Conservation (phyloP, 352 stramenopile species). For the Phytopythium montanum region DNA sequence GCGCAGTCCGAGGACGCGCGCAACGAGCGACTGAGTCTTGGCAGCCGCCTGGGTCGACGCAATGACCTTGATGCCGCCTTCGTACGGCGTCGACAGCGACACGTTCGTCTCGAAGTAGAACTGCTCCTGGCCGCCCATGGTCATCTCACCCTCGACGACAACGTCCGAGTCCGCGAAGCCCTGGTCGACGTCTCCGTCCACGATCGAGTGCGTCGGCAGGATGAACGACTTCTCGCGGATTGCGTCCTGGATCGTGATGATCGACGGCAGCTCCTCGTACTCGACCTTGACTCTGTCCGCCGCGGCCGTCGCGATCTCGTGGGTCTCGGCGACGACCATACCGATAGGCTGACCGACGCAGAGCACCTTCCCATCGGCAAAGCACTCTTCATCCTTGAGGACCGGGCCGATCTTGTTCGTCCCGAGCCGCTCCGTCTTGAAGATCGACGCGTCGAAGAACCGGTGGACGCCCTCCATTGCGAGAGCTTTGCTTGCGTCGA, state of each 20-base stretch:
- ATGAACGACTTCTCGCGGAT: conserved; percentile 92
- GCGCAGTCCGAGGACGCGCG: conserved; percentile 89
- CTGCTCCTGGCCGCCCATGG: conserved; percentile 93
- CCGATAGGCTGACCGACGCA: conserved; percentile 82
- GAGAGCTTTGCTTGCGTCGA: conserved; percentile 84
- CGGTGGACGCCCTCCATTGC: conserved; percentile 86
- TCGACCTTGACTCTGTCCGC: conserved; percentile 84
- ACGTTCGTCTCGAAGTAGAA: conserved; percentile 96
- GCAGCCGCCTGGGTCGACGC: conserved; percentile 92
- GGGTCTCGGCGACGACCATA: conserved; percentile 78
- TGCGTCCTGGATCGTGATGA: conserved; percentile 95
- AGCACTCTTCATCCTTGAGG: conserved; percentile 87
- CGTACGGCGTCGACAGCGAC: conserved; percentile 70
- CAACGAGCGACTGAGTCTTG: conserved; percentile 90
- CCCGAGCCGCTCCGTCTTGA: conserved; percentile 54
- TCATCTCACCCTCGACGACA: conserved; percentile 85
- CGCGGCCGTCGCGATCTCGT: conserved; percentile 69
- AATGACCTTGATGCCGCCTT: conserved; percentile 92
- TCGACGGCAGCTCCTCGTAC: conserved; percentile 86
- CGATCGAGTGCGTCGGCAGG: conserved; percentile 75
- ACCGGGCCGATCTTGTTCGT: conserved; percentile 81
- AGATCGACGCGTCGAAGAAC: conserved; percentile 80
- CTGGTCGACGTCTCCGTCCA: conserved; percentile 76
- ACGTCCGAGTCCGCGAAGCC: conserved; percentile 65
- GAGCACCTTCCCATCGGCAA: conserved; percentile 63